These are phyloP conservation scores for Cunninghamia lanceolata DNA, from an alignment of 75 land plant species.

Conservation along the genomic window DNA sequence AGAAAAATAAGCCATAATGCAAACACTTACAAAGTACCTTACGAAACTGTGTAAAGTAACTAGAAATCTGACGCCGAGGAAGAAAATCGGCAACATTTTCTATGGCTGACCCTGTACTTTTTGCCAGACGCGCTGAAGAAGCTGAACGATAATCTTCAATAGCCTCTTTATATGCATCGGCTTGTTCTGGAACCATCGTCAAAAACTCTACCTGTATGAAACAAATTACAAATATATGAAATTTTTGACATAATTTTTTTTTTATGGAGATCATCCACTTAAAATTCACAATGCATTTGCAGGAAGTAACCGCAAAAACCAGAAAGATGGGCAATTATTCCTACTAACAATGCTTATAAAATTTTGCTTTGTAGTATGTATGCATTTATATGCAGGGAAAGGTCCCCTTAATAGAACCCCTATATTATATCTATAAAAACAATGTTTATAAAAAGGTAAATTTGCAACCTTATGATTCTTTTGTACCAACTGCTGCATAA, in stretches of 20 bases:
- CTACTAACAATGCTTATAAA: background rate
- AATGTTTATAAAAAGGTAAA: background rate
- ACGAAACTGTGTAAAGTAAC: conserved; percentile 90
- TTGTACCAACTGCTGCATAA: conserved; percentile 94
- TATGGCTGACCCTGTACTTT: conserved; percentile 19
- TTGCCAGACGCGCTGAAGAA: conserved; percentile 55
- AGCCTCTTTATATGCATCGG: conserved; percentile 78
- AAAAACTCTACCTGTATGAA: conserved; percentile 71
- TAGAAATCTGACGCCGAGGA: conserved; percentile 90
- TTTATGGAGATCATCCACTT: too few species aligned
- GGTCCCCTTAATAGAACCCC: too few species aligned
- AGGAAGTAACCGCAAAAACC: background rate
- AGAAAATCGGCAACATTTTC: conserved; percentile 35
- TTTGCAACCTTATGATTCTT: conserved; percentile 72
- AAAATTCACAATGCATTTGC: background rate
- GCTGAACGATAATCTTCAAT: conserved; percentile 82
- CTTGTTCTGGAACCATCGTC: conserved; percentile 70
- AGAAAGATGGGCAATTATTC: background rate
- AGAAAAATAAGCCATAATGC: background rate
- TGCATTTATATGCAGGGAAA: too few species aligned
- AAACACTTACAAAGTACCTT: conserved; percentile 59
- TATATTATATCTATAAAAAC: too few species aligned
- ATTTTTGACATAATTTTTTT: too few species aligned
- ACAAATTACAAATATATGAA: background rate
- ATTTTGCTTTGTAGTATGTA: too few species aligned